Conservation (phyloP, 345 rosid species). For the Limnanthes douglasii region DNA sequence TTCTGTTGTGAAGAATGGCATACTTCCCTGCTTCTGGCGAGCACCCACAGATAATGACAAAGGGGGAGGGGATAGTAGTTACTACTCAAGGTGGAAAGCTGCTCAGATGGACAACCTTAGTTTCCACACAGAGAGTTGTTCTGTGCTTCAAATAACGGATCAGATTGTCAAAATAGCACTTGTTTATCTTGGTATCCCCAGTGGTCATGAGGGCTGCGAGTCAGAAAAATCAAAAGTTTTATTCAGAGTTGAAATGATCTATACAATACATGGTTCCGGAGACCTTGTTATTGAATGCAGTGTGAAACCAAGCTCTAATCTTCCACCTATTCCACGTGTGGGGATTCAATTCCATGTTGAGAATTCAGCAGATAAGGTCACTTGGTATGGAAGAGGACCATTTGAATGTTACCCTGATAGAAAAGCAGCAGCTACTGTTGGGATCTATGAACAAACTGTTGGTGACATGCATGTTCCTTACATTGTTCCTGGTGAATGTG, state of each 20-base stretch:
- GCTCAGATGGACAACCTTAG: constrained; percentile 34
- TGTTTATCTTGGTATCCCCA: constrained; percentile 26
- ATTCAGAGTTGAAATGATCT: constrained; percentile 39
- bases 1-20: constrained; percentile 49
- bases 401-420: constrained; percentile 97
- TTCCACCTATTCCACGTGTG: constrained; percentile 86
- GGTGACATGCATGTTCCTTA: constrained; percentile 89
- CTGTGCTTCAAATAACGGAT: constrained; percentile 27
- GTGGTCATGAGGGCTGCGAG: constrained; percentile 8
- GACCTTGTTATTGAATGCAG: constrained; percentile 53
- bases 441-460: constrained; percentile 43
- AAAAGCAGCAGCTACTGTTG: constrained; percentile 86
- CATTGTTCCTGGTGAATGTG: constrained; percentile 81
- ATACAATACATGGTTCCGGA: constrained; percentile 58
- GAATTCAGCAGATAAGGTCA: constrained; percentile 46
- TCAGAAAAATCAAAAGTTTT: constrained; percentile 22
- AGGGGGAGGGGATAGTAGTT: constrained; percentile 70
- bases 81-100: constrained; percentile 76
- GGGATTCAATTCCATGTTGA: constrained; percentile 73
- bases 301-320: constrained; percentile 46
- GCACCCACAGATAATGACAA: constrained; percentile 96
- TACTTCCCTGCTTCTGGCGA: constrained; percentile 91
- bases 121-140: constrained; percentile 48
- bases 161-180: constrained; percentile 32
- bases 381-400: constrained; percentile 94